Evolutionary conservation across 192 early-diverging fungal species (phyloP), one percentile per base, ranked within the genome.

Genomic region (Podila horticola): DNA sequence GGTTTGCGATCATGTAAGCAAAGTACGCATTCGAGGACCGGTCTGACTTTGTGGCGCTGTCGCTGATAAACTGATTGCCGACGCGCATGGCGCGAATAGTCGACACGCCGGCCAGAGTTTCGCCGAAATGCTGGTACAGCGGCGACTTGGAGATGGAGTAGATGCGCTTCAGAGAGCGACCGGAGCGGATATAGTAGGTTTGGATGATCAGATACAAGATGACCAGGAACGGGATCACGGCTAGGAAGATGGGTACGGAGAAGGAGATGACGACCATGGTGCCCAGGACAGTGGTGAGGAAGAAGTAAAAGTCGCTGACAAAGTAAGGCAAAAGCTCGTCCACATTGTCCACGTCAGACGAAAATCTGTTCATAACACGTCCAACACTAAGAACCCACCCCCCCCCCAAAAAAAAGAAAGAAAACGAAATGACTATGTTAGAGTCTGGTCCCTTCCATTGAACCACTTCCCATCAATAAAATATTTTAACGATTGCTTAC

Each of bases 161-260:
- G 5, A 97, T 82, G 13, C 97, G 91, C 85, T 97, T 96, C 51
- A 99, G 84, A 73, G 95, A 94, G 58, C 96, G 88, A 8, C 93
- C 92, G 3, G 92, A 86, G 19, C 84, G 85, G 51, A 97, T 81
- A 66, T 95, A 98, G 71, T 89, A 91, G 0, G 71, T 48, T 19
- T 91, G 91, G 57, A 96, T 82, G 36, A 83, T 63, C 28, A 85
- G 69, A 72, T 92, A 95, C 11, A 90, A 5, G 9, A 75, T 28
- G 11, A 84, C 72, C 7, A 93, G 82, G 64, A 90, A 49, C 19
- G 84, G 66, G 11, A 91, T 86, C 10, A 90, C 82, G 13, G 92
- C 30, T 29, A 95, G 72, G 69, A 96, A 97, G 12, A 76, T 60
- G 22, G 95, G 95, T 0, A 89, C 86, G 20, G 94, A 87, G 17